phyloP scores from a whole-genome alignment of 108 stramenopile genomes.

The Aurantiochytrium sp. region DNA sequence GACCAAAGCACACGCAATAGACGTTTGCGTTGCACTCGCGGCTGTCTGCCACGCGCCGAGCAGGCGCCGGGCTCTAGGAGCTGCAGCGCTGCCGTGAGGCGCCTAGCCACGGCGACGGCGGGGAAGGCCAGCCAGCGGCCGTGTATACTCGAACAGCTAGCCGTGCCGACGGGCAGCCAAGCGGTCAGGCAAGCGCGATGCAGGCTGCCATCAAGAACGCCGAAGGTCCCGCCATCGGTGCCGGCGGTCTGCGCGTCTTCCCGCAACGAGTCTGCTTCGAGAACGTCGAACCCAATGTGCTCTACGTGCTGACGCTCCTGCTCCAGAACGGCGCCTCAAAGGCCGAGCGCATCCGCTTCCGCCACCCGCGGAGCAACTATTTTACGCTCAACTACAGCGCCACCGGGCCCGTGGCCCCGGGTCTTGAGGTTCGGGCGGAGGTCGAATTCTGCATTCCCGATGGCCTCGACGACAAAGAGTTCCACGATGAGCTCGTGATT shows the following conservation, averaged over 20 bases:
- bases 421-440: conserved; percentile 39
- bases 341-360: conserved; percentile 34
- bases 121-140: no score
- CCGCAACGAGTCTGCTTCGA: conserved; percentile 32
- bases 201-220: no score
- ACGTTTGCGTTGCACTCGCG: no score
- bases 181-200: no score
- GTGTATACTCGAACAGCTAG: no score
- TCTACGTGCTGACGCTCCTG: conserved; percentile 41
- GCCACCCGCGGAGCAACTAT: background rate
- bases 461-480: background rate
- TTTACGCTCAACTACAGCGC: conserved; percentile 42
- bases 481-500: conserved; percentile 28
- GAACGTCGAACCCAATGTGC: conserved; percentile 6
- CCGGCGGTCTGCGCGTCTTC: background rate
- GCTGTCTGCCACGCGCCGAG: no score
- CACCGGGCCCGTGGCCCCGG: conserved; percentile 34
- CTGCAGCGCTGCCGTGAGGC: no score
- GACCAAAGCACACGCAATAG: no score
- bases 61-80: no score
- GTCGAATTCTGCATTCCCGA: conserved; percentile 39
- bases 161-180: no score
- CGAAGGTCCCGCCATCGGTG: no score
- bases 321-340: conserved; percentile 5
- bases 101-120: no score